Conservation (phyloP, 768 basidiomycete species). For the Epithele typhae region DNA sequence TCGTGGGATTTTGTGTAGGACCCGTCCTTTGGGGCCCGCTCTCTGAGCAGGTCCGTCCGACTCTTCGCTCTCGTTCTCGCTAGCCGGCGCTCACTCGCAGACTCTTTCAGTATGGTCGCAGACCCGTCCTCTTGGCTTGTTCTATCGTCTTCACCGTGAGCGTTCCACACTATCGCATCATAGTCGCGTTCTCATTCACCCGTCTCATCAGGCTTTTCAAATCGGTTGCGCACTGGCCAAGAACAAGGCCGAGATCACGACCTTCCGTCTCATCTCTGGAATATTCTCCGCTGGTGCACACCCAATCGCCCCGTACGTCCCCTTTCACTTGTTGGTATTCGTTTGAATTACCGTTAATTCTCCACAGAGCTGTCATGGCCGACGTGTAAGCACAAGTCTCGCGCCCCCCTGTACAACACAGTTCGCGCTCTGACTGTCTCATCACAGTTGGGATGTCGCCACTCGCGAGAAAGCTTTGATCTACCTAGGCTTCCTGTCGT, state of each 20-base stretch:
- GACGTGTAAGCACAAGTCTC: not conserved
- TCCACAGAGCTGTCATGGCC: not conserved
- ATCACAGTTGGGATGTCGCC: slow-evolving; percentile 49
- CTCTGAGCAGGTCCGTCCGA: slow-evolving; percentile 28
- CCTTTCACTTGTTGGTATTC: not conserved
- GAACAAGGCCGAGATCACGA: not conserved
- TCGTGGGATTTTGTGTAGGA: slow-evolving; percentile 53
- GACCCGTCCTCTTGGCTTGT: slow-evolving; percentile 51
- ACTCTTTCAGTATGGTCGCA: slow-evolving; percentile 45
- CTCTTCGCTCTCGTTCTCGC: no score
- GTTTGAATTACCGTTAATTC: no score
- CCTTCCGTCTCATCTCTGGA: not conserved
- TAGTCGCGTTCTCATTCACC: not conserved
- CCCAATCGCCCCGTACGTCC: not conserved
- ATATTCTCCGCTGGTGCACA: not conserved
- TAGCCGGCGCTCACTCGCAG: slow-evolving; percentile 10
- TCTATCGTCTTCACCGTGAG: slow-evolving; percentile 47
- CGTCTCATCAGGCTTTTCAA: not conserved
- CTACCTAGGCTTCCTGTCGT: slow-evolving; percentile 42
- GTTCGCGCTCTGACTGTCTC: not conserved
- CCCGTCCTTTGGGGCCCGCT: slow-evolving; percentile 52
- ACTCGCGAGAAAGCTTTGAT: slow-evolving; percentile 62
- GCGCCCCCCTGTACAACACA: slow-evolving; percentile 26
- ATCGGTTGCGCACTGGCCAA: not conserved
- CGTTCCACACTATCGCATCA: not conserved